Percentiles rank a stretch among this genome's conserved stretches.
These are phyloP conservation scores for Fusarium sublunatum DNA, from an alignment of 2,329 filamentous ascomycete genomes.

Conservation along the genomic window DNA sequence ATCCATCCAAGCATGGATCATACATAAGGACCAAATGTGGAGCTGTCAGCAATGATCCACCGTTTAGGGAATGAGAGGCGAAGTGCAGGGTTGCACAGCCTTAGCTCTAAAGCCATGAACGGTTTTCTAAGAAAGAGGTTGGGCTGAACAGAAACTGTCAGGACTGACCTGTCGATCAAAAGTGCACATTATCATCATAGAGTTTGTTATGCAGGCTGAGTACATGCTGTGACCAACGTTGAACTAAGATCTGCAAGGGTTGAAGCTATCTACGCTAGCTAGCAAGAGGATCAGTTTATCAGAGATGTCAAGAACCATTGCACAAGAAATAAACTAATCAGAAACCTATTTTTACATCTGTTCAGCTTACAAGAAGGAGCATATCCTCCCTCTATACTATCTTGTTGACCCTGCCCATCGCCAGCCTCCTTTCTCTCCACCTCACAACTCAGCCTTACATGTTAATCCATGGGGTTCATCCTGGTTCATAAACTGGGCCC, in stretches of 20 bases:
- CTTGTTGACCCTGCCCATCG: constrained; percentile 5
- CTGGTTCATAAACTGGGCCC: constrained; percentile 14
- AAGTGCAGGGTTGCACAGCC: constrained; percentile 31
- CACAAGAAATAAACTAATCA: background rate
- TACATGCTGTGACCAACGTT: background rate
- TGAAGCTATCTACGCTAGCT: background rate
- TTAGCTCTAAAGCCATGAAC: background rate
- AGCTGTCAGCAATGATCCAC: constrained; percentile 29
- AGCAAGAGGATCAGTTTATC: background rate
- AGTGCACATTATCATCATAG: background rate
- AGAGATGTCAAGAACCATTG: background rate
- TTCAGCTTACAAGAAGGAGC: background rate
- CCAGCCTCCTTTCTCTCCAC: constrained; percentile 18
- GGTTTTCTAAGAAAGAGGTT: background rate
- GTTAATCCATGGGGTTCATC: background rate
- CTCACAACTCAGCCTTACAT: constrained; percentile 37
- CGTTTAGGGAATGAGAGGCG: constrained; percentile 24
- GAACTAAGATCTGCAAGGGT: constrained; percentile 9
- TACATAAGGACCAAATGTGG: constrained; percentile 18
- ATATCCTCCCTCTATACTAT: background rate
- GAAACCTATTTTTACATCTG: background rate
- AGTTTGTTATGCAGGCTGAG: background rate
- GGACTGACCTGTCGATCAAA: background rate
- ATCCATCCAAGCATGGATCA: background rate
- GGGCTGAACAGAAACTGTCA: background rate